A percentile compares a stretch with the other conserved stretches of the same genome.
These are phyloP conservation scores for Apiospora kogelbergensis DNA, from an alignment of 2,329 filamentous ascomycete species.

Conservation along the genomic window DNA sequence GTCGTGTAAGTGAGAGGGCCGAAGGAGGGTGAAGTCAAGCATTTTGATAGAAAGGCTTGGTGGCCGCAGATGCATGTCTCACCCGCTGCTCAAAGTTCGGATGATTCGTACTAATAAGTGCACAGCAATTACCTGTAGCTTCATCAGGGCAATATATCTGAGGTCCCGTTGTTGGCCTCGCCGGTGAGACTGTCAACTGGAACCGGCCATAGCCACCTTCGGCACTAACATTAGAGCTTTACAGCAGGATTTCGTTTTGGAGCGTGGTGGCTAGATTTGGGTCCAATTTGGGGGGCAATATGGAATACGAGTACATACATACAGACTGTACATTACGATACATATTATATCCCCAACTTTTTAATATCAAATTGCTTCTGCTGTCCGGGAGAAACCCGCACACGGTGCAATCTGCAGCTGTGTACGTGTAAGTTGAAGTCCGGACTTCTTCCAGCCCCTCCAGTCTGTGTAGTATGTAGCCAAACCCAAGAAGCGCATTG, in stretches of 20 bases:
- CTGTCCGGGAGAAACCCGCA: not conserved
- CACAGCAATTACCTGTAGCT: not conserved
- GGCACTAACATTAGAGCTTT: not conserved
- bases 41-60: constrained; percentile 6
- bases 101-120: not conserved
- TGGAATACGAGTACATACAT: too few relatives aligned
- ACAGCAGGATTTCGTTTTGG: not conserved
- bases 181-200: not conserved
- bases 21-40: not conserved
- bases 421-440: not conserved
- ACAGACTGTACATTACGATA: not conserved
- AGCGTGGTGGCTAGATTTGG: not conserved
- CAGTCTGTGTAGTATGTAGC: not conserved
- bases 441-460: not conserved
- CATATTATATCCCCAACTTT: not conserved
- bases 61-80: not conserved
- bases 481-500: too few relatives aligned
- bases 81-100: not conserved
- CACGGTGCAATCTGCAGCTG: not conserved
- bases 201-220: not conserved
- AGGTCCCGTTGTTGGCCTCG: not conserved
- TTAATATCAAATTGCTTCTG: not conserved
- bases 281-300: constrained; percentile 1
- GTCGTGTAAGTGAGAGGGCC: not conserved
- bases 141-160: not conserved